phyloP scores from a whole-genome alignment of 768 basidiomycete genomes.

The Kwoniella bestiolae region DNA sequence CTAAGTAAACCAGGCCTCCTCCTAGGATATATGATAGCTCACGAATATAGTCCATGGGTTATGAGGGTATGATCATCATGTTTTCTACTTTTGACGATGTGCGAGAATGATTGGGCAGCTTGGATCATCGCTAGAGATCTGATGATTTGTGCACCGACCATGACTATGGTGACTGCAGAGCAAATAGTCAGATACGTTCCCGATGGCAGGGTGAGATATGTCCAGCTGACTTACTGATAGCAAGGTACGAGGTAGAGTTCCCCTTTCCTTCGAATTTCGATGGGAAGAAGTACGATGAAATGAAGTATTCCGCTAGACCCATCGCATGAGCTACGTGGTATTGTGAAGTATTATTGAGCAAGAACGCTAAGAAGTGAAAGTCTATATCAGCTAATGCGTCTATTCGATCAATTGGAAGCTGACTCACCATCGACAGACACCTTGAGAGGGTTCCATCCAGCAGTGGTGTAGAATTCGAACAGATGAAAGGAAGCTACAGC shows the following conservation, averaged over 20 bases:
- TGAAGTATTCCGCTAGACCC: constrained; percentile 79
- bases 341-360: constrained; percentile 82
- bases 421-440: constrained; percentile 88
- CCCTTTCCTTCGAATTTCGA: constrained; percentile 59
- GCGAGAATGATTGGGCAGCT: constrained; percentile 90
- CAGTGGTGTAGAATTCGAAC: constrained; percentile 92
- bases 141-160: constrained; percentile 73
- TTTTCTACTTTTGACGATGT: constrained; percentile 78
- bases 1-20: too few species aligned
- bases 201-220: neutral
- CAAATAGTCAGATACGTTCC: neutral
- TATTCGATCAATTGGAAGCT: neutral
- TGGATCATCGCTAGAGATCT: constrained; percentile 96
- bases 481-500: constrained; percentile 89
- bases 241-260: constrained; percentile 7
- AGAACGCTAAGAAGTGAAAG: constrained; percentile 68
- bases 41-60: constrained; percentile 88
- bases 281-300: constrained; percentile 71
- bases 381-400: constrained; percentile 15
- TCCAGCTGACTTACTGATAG: constrained; percentile 7
- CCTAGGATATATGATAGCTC: too few species aligned
- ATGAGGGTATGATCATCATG: constrained; percentile 76
- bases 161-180: constrained; percentile 67
- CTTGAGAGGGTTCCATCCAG: constrained; percentile 91
- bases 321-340: constrained; percentile 83